Evolutionary conservation across 768 basidiomycete species (phyloP).

Genomic region (Cystofilobasidium ferigula): DNA sequence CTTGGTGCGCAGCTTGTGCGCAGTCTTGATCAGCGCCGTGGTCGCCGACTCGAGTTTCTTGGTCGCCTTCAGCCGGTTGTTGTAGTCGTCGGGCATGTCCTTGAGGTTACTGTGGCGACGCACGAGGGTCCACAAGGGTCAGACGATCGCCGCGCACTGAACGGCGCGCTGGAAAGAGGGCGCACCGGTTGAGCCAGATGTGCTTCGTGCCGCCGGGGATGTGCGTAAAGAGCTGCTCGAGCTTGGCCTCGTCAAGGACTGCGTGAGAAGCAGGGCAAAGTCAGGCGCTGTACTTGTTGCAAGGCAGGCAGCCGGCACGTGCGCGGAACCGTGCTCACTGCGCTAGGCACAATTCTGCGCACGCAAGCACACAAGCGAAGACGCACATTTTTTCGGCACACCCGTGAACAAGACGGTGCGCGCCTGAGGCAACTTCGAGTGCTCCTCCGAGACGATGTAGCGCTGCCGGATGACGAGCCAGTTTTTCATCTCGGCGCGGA

Average conservation of each 20-base stretch:
- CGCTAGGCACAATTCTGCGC: too few species aligned
- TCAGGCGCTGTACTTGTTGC: too few species aligned
- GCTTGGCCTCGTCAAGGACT: constrained; percentile 55
- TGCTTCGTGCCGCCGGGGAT: constrained; percentile 82
- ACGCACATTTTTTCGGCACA: constrained; percentile 54
- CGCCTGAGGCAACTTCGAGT: constrained; percentile 71
- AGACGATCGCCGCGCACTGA: not conserved
- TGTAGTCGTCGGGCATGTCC: constrained; percentile 70
- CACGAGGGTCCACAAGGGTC: not conserved
- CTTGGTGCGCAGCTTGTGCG: constrained; percentile 57
- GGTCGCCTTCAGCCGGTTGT: constrained; percentile 60
- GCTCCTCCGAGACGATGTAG: constrained; percentile 61
- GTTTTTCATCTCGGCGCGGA: constrained; percentile 65
- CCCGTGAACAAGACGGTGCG: constrained; percentile 84
- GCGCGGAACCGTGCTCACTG: not conserved
- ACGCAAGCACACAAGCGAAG: not conserved
- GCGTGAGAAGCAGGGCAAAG: not conserved
- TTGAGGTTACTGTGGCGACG: constrained; percentile 55
- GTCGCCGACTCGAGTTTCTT: constrained; percentile 78
- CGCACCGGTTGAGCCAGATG: constrained; percentile 81
- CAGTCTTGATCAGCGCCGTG: constrained; percentile 61
- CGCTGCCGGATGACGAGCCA: constrained; percentile 71
- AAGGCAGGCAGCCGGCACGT: not conserved
- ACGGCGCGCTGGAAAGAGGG: not conserved
- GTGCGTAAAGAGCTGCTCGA: constrained; percentile 59